Evolutionary conservation across 805 yeast species (phyloP), one percentile per base, ranked within the genome.

Genomic region (Kuraishia borneana): DNA sequence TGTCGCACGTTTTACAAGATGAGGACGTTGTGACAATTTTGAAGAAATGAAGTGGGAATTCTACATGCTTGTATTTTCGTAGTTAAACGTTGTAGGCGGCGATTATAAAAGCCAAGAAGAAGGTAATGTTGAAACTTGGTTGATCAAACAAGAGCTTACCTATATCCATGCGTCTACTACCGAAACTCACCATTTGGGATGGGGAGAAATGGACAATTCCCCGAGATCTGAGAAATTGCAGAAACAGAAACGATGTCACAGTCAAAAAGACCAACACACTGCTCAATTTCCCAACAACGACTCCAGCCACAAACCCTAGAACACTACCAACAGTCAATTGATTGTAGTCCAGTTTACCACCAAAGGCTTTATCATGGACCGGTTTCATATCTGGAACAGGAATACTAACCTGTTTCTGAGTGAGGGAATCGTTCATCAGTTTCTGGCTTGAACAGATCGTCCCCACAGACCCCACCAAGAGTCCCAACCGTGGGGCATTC

Each of bases 21-120:
- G 99, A 92, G 60, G 99, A 92, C 60, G 98, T 92, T 21, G 94
- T 92, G 34, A 89, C 98, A 14, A 84, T 88, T 46, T 70, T 88
- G 61, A 88, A 88, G 64, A 80, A 83, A 39, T 52, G 33, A 21
- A 10, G 23, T 7, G 10, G 10, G 23, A 21, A 21, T 7, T 10
- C 10, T 33, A 18, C 14, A 36, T 10, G 26, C 23, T 19, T 13
- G 26, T 14, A 7, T 23, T 17, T 13, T 16, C 26, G 3, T 3
- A 3, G 18, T 38, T 31, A 50, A 10, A 43, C 55, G 40, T 73
- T 72, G 55, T 60, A 72, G 19, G 81, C 82, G 19, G 81, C 79
- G 37, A 75, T 66, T 42, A 73, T 42, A 47, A 76, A 76, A 7
- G 76, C 55, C 30, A 65, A 48, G 6, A 67, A 47, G 50, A 77